Conservation (phyloP, 768 basidiomycete species). For the Xanthoconium purpureum region DNA sequence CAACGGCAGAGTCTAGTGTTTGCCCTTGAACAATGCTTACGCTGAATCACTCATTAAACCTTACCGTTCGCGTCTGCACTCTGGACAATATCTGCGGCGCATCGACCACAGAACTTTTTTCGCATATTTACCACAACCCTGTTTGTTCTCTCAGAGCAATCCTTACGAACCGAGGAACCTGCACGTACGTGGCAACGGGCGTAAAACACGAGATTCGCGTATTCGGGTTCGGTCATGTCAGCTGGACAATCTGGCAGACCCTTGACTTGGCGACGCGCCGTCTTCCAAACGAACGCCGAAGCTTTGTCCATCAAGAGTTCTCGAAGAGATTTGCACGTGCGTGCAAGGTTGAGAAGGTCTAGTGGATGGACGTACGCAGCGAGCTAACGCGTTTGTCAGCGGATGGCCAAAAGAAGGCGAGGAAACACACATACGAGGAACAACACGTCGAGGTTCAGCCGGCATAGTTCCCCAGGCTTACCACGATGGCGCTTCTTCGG, state of each 20-base stretch:
- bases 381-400: not conserved
- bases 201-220: not conserved
- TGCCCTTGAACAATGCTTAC: slow-evolving; percentile 18
- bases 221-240: slow-evolving; percentile 35
- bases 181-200: not conserved
- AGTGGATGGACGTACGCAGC: not conserved
- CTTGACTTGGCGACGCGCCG: slow-evolving; percentile 28
- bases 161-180: not conserved
- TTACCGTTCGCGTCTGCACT: slow-evolving; percentile 2
- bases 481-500: not conserved
- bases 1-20: not conserved
- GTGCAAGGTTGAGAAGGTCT: slow-evolving; percentile 1
- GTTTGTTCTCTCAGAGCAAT: not conserved
- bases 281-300: slow-evolving; percentile 28
- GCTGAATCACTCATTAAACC: not conserved
- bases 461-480: not conserved
- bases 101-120: not conserved
- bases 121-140: not conserved
- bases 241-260: slow-evolving; percentile 33
- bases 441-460: not conserved
- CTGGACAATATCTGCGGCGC: slow-evolving; percentile 4
- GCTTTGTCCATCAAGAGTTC: slow-evolving; percentile 30
- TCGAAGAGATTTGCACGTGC: slow-evolving; percentile 5
- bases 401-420: not conserved
- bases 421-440: not conserved